phyloP scores from a whole-genome alignment of 2,329 filamentous ascomycete genomes.

The Xylaria sp. region DNA sequence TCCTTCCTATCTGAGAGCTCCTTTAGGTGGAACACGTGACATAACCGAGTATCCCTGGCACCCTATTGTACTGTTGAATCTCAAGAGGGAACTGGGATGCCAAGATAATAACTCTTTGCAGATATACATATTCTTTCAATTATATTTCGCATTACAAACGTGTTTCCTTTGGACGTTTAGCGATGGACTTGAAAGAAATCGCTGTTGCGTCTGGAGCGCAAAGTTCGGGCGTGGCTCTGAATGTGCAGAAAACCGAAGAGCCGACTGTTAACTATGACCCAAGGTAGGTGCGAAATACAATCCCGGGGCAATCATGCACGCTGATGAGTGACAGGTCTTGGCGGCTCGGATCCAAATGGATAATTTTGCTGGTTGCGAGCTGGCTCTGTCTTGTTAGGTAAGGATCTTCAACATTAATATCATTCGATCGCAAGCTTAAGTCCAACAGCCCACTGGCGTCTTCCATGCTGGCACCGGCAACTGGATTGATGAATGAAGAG shows the following conservation, averaged over 20 bases:
- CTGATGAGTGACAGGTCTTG: slow-evolving; percentile 32
- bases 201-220: background rate
- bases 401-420: slow-evolving; percentile 21
- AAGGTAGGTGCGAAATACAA: background rate
- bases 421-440: slow-evolving; percentile 17
- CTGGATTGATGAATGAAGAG: slow-evolving; percentile 30
- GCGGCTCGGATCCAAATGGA: slow-evolving; percentile 31
- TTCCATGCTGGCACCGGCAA: slow-evolving; percentile 36
- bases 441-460: slow-evolving; percentile 32
- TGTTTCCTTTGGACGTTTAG: background rate
- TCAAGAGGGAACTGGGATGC: background rate
- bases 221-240: background rate
- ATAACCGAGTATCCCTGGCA: slow-evolving; percentile 28
- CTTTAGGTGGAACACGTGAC: background rate
- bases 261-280: slow-evolving; percentile 9
- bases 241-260: slow-evolving; percentile 1
- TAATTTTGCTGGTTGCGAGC: slow-evolving; percentile 25
- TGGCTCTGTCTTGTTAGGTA: slow-evolving; percentile 37
- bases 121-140: background rate
- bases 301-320: slow-evolving; percentile 9
- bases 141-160: background rate
- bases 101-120: background rate
- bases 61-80: slow-evolving; percentile 2
- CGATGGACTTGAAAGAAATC: slow-evolving; percentile 18
- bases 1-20: slow-evolving; percentile 3